Percentiles rank a stretch among this genome's conserved stretches.
Conservation (phyloP, 768 basidiomycete species). For the Lactarius hatsudake region DNA sequence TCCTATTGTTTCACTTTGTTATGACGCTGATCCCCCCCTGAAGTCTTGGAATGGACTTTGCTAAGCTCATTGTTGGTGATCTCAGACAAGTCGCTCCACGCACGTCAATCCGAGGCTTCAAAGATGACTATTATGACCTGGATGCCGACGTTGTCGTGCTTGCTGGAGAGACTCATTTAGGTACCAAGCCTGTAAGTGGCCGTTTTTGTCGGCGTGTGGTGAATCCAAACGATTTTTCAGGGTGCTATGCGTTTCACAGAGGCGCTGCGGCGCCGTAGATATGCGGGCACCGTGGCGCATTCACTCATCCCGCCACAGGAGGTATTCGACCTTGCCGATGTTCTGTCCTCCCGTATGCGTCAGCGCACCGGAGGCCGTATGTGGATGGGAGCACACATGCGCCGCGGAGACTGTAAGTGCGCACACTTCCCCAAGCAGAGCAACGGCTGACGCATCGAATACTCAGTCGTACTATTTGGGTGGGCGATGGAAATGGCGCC, state of each 20-base stretch:
- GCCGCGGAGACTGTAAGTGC: conserved; percentile 42
- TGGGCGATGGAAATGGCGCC: conserved; percentile 40
- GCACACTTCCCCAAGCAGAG: neutral
- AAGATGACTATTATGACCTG: conserved; percentile 39
- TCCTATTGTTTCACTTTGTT: conserved; percentile 9
- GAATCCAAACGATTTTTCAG: conserved; percentile 5
- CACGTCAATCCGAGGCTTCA: conserved; percentile 39
- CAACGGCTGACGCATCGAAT: neutral
- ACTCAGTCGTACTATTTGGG: conserved; percentile 32
- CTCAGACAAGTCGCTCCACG: conserved; percentile 38
- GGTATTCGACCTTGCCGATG: conserved; percentile 33
- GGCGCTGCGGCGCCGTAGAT: neutral
- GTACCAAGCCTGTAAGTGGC: conserved; percentile 40
- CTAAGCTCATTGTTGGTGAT: conserved; percentile 42
- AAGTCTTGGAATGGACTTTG: conserved; percentile 44
- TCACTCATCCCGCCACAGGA: conserved; percentile 9
- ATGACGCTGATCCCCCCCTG: neutral
- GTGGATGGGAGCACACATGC: conserved; percentile 46
- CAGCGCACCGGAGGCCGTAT: conserved; percentile 34
- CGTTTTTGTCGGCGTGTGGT: conserved; percentile 15
- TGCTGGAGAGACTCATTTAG: conserved; percentile 40
- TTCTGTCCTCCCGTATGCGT: conserved; percentile 37
- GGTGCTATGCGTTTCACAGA: conserved; percentile 27
- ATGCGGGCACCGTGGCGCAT: conserved; percentile 17
- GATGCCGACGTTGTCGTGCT: conserved; percentile 41